These are phyloP conservation scores for Fusarium heterosporum DNA, from an alignment of 2,329 filamentous ascomycete species.

Conservation along the genomic window DNA sequence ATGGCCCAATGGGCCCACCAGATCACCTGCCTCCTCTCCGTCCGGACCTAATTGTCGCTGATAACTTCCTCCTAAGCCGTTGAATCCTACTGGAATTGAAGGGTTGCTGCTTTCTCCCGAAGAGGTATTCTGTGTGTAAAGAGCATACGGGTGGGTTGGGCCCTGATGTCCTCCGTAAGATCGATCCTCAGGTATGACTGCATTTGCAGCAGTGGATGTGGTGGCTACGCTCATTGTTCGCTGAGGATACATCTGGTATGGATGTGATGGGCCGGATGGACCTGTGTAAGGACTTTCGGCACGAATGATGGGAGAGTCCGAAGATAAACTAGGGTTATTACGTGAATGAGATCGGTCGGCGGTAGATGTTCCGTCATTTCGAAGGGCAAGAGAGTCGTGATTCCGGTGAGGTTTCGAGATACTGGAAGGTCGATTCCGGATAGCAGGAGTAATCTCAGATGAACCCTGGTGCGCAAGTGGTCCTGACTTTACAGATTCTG, in stretches of 20 bases:
- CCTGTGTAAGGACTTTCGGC: slow-evolving; percentile 76
- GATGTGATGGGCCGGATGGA: slow-evolving; percentile 80
- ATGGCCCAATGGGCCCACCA: slow-evolving; percentile 89
- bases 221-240: slow-evolving; percentile 77
- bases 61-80: slow-evolving; percentile 73
- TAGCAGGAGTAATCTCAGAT: slow-evolving; percentile 37
- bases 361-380: slow-evolving; percentile 60
- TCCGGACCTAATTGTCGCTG: slow-evolving; percentile 80
- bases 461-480: slow-evolving; percentile 24
- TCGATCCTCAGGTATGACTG: slow-evolving; percentile 50
- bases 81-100: slow-evolving; percentile 78
- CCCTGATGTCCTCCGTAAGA: slow-evolving; percentile 71
- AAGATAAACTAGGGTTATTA: slow-evolving; percentile 51
- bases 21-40: slow-evolving; percentile 86
- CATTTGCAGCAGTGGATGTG: slow-evolving; percentile 72
- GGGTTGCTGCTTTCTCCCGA: slow-evolving; percentile 59
- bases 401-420: slow-evolving; percentile 64
- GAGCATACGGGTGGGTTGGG: slow-evolving; percentile 85
- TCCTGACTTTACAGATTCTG: slow-evolving; percentile 13
- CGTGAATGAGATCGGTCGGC: slow-evolving; percentile 28
- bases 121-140: slow-evolving; percentile 84
- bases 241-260: slow-evolving; percentile 87
- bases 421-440: slow-evolving; percentile 62
- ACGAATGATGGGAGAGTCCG: slow-evolving; percentile 54
- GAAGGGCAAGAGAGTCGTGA: slow-evolving; percentile 63